Evolutionary conservation across 345 rosid genomes (phyloP).

Genomic region (Citrus medica): DNA sequence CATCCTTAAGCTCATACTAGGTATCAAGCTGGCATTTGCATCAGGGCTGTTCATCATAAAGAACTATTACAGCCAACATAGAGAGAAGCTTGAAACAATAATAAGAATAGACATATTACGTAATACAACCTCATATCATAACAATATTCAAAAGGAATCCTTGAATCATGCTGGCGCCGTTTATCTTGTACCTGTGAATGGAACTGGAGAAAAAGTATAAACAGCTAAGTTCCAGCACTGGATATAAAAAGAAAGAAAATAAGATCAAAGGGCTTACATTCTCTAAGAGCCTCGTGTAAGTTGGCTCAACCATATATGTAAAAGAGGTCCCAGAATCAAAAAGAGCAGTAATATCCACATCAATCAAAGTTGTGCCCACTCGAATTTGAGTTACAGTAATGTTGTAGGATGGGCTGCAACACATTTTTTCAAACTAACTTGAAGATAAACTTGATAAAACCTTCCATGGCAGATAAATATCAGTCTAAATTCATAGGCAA

Average conservation of each 20-base stretch:
- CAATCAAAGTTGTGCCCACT: slow-evolving; percentile 54
- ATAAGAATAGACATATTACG: not conserved
- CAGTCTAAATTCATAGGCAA: slow-evolving; percentile 3
- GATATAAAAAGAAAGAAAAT: not conserved
- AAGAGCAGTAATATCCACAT: slow-evolving; percentile 58
- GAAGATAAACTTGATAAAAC: slow-evolving; percentile 3
- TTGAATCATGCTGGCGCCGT: slow-evolving; percentile 52
- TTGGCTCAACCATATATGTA: slow-evolving; percentile 65
- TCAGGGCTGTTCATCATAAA: slow-evolving; percentile 44
- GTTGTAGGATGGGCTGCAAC: slow-evolving; percentile 70
- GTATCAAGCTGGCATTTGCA: slow-evolving; percentile 60
- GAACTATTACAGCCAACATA: slow-evolving; percentile 6
- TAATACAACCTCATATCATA: slow-evolving; percentile 63
- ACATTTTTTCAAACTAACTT: slow-evolving; percentile 8
- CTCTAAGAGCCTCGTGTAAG: slow-evolving; percentile 50
- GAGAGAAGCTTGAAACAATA: not conserved
- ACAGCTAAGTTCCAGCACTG: not conserved
- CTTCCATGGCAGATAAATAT: not conserved
- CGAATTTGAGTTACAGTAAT: slow-evolving; percentile 59
- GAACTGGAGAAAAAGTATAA: slow-evolving; percentile 45
- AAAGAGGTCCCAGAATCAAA: slow-evolving; percentile 91
- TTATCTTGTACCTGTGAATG: slow-evolving; percentile 68
- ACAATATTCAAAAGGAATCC: slow-evolving; percentile 81
- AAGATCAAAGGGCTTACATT: slow-evolving; percentile 43
- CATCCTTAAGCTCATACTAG: slow-evolving; percentile 65